Evolutionary conservation across 352 stramenopile genomes (phyloP), one percentile per base, ranked within the genome.

Genomic region (Phytopythium montanum): DNA sequence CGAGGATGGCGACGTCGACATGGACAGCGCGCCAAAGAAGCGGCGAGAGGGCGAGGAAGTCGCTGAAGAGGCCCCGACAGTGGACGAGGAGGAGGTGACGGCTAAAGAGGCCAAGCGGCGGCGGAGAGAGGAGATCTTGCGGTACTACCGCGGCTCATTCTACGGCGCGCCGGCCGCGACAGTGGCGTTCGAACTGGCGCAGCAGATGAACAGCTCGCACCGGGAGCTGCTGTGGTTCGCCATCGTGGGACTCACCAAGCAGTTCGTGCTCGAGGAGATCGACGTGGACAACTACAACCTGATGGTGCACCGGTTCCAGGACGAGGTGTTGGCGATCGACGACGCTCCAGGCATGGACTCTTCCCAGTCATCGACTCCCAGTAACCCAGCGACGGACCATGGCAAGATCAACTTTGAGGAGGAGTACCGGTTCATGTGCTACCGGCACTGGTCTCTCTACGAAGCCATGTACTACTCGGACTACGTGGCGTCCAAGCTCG

Each of bases 371-470:
- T 38, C 56, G 45, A 23, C 45, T 2, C 5, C 60, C 16, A 54
- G 42, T 10, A 85, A 90, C 52, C 82, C 82, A 0, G 79, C 77
- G 9, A 88, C 88, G 42, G 73, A 90, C 19, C 79, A 91, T 54
- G 90, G 89, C 7, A 88, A 88, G 55, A 96, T 97, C 59, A 71
- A 69, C 10, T 96, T 93, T 64, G 89, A 97, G 59, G 83, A 95
- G 60, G 95, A 98, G 67, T 98, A 96, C 65, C 85, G 92, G 28
- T 99, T 99, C 82, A 98, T 99, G 85, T 92, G 98, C 50, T 89
- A 99, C 51, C 87, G 96, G 13, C 93, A 98, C 68, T 98, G 94
- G 73, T 97, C 86, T 21, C 70, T 99, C 10, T 98, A 97, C 64
- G 90, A 98, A 36, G 78, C 88, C 48, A 98, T 99, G 90, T 93